phyloP scores from a whole-genome alignment of 345 rosid genomes.

The Camelina hispida region DNA sequence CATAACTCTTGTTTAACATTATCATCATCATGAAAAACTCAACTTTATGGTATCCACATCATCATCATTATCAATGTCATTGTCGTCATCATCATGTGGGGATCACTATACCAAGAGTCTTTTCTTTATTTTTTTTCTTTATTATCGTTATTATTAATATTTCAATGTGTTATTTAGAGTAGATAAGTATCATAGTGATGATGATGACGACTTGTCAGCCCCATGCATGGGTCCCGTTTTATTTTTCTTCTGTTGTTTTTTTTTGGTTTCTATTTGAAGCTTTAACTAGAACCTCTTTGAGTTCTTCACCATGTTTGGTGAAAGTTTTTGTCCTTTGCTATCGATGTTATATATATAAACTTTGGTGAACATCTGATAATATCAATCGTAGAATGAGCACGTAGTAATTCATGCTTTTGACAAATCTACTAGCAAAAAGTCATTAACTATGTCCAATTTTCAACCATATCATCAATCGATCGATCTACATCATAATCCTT shows the following conservation, averaged over 20 bases:
- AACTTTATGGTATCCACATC: slow-evolving; percentile 43
- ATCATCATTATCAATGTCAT: slow-evolving; percentile 52
- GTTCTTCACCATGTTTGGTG: slow-evolving; percentile 39
- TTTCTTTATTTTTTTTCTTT: slow-evolving; percentile 19
- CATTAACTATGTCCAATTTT: neutral
- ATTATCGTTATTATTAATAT: slow-evolving; percentile 18
- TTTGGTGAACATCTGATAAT: neutral
- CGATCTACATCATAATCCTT: too few species aligned
- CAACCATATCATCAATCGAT: too few species aligned
- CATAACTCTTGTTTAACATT: slow-evolving; percentile 34
- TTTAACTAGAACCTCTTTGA: slow-evolving; percentile 25
- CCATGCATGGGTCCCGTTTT: slow-evolving; percentile 46
- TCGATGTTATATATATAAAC: slow-evolving; percentile 26
- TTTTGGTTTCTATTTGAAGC: slow-evolving; percentile 15
- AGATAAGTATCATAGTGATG: slow-evolving; percentile 48
- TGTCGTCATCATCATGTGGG: slow-evolving; percentile 51
- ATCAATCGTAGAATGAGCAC: neutral
- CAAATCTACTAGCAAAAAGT: slow-evolving; percentile 5
- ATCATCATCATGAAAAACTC: slow-evolving; percentile 37
- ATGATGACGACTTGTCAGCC: slow-evolving; percentile 44
- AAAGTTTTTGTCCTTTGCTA: slow-evolving; percentile 41
- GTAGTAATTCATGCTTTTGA: neutral
- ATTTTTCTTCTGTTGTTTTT: slow-evolving; percentile 43
- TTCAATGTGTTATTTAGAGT: slow-evolving; percentile 32
- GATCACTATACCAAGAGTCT: slow-evolving; percentile 46